These are phyloP conservation scores for Leptographium radiaticola DNA, from an alignment of 2,329 filamentous ascomycete species.

Conservation along the genomic window DNA sequence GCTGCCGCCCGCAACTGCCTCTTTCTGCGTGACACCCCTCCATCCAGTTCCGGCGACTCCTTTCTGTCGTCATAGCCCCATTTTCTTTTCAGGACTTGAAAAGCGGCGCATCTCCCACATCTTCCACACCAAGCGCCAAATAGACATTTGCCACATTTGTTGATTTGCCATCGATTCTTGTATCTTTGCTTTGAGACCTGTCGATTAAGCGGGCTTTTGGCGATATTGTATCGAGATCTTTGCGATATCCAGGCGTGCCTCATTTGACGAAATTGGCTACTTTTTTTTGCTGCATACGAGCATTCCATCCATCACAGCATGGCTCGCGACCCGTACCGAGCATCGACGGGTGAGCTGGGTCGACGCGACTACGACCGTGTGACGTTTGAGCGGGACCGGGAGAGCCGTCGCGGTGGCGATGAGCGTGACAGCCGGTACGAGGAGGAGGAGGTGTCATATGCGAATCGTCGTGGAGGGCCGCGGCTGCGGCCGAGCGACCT, in stretches of 20 bases:
- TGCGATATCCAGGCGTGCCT: not conserved
- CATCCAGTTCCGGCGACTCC: not conserved
- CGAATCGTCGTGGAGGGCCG: not conserved
- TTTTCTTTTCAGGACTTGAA: not conserved
- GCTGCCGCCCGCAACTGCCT: not conserved
- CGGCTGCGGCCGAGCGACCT: conserved; percentile 8
- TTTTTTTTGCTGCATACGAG: not conserved
- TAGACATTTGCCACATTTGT: not conserved
- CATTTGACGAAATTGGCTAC: too few relatives aligned
- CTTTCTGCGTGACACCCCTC: not conserved
- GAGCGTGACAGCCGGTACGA: conserved; percentile 29
- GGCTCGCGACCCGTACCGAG: conserved; percentile 8
- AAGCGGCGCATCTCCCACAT: not conserved
- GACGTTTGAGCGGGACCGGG: conserved; percentile 24
- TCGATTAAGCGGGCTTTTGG: not conserved
- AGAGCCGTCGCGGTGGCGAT: conserved; percentile 36
- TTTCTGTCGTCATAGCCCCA: not conserved
- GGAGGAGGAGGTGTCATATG: not conserved
- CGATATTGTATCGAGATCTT: not conserved
- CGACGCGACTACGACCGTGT: conserved; percentile 37
- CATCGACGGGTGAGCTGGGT: conserved; percentile 5
- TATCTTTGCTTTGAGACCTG: not conserved
- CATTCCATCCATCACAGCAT: conserved; percentile 1
- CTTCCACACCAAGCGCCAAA: not conserved
- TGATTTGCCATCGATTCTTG: not conserved